Evolutionary conservation across 2,329 filamentous ascomycete species (phyloP).

Genomic region (Helotiales sp.): DNA sequence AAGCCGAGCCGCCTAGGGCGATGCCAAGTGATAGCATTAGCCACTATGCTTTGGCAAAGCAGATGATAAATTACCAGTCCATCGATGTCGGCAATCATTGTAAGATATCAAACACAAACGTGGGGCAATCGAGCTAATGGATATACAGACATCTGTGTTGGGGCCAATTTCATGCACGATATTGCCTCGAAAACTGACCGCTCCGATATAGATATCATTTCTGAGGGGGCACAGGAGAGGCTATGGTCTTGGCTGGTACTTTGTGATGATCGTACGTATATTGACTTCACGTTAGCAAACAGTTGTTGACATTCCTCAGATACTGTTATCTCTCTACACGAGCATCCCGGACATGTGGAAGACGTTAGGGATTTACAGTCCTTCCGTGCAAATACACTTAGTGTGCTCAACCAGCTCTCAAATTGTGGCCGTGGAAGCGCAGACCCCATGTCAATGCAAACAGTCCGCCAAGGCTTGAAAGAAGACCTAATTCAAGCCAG

Average conservation of each 20-base stretch:
- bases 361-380: conserved; percentile 27
- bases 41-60: conserved; percentile 56
- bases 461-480: conserved; percentile 30
- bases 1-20: neutral
- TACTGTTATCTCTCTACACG: conserved; percentile 70
- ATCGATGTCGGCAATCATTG: conserved; percentile 68
- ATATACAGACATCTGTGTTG: conserved; percentile 62
- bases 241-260: conserved; percentile 73
- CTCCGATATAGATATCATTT: conserved; percentile 36
- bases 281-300: neutral
- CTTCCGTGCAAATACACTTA: conserved; percentile 56
- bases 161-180: conserved; percentile 64
- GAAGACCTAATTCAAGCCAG: conserved; percentile 32
- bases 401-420: conserved; percentile 62
- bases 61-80: conserved; percentile 75
- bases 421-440: conserved; percentile 43
- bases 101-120: conserved; percentile 35
- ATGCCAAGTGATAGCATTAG: conserved; percentile 20
- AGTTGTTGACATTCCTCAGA: conserved; percentile 40
- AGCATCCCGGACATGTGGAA: conserved; percentile 45
- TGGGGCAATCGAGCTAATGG: neutral
- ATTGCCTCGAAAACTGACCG: conserved; percentile 35
- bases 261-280: conserved; percentile 59
- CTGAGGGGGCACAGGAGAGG: conserved; percentile 40
- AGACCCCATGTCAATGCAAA: conserved; percentile 33